Conservation (phyloP, 2,329 filamentous ascomycete genomes). For the Arthrobotrys iridis region DNA sequence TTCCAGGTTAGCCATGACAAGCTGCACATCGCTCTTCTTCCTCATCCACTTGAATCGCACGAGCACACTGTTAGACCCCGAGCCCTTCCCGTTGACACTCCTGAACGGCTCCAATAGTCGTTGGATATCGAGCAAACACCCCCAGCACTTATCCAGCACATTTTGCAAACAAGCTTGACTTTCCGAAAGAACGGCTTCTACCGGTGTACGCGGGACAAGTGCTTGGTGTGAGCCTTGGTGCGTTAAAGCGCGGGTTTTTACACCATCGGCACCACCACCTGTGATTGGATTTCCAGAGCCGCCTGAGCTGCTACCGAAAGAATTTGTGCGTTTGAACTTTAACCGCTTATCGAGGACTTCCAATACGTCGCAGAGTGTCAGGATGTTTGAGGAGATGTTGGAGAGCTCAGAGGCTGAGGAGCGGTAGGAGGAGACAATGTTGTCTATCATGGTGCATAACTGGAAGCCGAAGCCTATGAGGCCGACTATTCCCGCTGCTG, state of each 20-base stretch:
- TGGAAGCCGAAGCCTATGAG: slow-evolving; percentile 53
- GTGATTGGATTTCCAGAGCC: neutral
- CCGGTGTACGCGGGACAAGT: neutral
- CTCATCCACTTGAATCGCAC: slow-evolving; percentile 49
- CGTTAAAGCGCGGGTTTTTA: neutral
- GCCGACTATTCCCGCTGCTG: slow-evolving; percentile 43
- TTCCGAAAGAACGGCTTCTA: slow-evolving; percentile 41
- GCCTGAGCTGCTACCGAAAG: neutral
- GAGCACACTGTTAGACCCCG: slow-evolving; percentile 2
- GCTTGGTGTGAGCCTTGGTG: neutral
- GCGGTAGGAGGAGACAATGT: slow-evolving; percentile 37
- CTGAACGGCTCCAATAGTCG: slow-evolving; percentile 44
- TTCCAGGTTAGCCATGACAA: slow-evolving; percentile 36
- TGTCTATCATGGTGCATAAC: slow-evolving; percentile 44
- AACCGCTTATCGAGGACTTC: slow-evolving; percentile 33
- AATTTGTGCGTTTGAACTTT: slow-evolving; percentile 24
- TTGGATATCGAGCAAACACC: slow-evolving; percentile 45
- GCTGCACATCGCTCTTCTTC: slow-evolving; percentile 45
- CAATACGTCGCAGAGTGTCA: slow-evolving; percentile 42
- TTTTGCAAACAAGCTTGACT: slow-evolving; percentile 50
- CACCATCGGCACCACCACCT: too few species aligned
- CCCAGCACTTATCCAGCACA: slow-evolving; percentile 51
- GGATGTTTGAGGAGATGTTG: slow-evolving; percentile 31
- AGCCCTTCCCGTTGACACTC: neutral
- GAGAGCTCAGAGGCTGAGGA: slow-evolving; percentile 35